A percentile compares a stretch with the other conserved stretches of the same genome.
Evolutionary conservation across 768 basidiomycete species (phyloP).

Genomic region (Lentinula boryana): DNA sequence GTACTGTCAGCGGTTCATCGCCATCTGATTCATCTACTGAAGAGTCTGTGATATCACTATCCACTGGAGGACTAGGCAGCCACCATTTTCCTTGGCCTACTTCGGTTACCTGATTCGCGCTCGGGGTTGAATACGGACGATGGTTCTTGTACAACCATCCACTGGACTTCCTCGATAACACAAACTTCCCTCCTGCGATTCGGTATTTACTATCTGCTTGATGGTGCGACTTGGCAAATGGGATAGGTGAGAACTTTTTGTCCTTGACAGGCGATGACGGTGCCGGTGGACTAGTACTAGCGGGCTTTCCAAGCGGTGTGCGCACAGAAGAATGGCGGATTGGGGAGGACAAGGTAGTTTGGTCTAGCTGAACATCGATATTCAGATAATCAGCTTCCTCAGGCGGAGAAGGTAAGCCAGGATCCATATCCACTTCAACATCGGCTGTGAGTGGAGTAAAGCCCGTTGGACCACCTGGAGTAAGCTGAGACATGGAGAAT

Average conservation of each 20-base stretch:
- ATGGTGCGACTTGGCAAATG: slow-evolving; percentile 61
- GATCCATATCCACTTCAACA: not conserved
- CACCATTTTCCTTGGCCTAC: not conserved
- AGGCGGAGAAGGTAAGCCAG: not conserved
- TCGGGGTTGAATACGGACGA: slow-evolving; percentile 12
- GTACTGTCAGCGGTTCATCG: not conserved
- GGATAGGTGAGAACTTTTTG: slow-evolving; percentile 63
- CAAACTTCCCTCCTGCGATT: slow-evolving; percentile 55
- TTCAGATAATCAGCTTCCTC: not conserved
- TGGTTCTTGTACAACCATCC: not conserved
- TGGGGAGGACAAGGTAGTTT: not conserved
- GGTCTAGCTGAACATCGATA: not conserved
- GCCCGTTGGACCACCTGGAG: not conserved
- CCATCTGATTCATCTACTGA: not conserved
- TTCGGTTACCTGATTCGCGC: not conserved
- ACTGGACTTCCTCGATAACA: slow-evolving; percentile 14
- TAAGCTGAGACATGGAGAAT: not conserved
- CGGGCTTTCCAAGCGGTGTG: not conserved
- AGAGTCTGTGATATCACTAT: slow-evolving; percentile 31
- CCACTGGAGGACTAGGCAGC: slow-evolving; percentile 56
- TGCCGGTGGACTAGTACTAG: slow-evolving; percentile 3
- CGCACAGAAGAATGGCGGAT: not conserved
- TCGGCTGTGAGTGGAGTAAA: not conserved
- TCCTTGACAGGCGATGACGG: slow-evolving; percentile 15
- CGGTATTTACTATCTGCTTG: slow-evolving; percentile 69